Conservation (phyloP, 2,329 filamentous ascomycete genomes). For the Fusarium sp. region DNA sequence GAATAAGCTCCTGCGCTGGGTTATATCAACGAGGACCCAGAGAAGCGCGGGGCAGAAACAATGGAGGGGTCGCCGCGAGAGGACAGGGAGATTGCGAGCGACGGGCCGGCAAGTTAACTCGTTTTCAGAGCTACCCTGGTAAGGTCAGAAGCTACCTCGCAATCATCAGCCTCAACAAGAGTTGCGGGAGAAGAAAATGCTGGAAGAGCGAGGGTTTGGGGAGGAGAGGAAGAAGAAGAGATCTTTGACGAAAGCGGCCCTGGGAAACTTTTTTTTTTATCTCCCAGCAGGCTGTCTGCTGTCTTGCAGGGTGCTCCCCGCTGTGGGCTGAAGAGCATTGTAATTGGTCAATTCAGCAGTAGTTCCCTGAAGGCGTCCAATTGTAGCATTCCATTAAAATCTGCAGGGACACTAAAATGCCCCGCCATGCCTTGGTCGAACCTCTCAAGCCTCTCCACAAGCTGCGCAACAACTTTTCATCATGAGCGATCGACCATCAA, state of each 20-base stretch:
- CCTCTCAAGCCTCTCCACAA: constrained; percentile 44
- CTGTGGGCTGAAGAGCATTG: constrained; percentile 17
- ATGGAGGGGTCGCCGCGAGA: constrained; percentile 36
- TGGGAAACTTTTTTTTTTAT: constrained; percentile 49
- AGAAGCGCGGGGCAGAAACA: constrained; percentile 49
- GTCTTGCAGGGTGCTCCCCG: constrained; percentile 32
- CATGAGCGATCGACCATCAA: constrained; percentile 36
- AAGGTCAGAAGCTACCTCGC: constrained; percentile 55
- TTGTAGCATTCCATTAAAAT: constrained; percentile 28
- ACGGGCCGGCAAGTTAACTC: constrained; percentile 53
- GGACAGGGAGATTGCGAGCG: constrained; percentile 49
- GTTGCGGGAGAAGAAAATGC: constrained; percentile 33
- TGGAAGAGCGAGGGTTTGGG: constrained; percentile 42
- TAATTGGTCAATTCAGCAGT: constrained; percentile 45
- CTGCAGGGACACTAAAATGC: constrained; percentile 46
- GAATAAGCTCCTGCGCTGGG: constrained; percentile 27
- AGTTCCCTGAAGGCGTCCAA: constrained; percentile 32
- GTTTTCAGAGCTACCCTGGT: constrained; percentile 54
- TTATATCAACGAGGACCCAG: constrained; percentile 31
- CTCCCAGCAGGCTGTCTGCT: constrained; percentile 23
- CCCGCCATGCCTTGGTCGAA: constrained; percentile 44
- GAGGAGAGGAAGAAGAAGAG: constrained; percentile 36
- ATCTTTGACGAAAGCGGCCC: constrained; percentile 37
- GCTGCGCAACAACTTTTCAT: constrained; percentile 41
- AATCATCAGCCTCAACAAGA: constrained; percentile 52